These are phyloP conservation scores for Talaromyces thailandensis DNA, from an alignment of 495 filamentous ascomycete genomes.

Conservation along the genomic window DNA sequence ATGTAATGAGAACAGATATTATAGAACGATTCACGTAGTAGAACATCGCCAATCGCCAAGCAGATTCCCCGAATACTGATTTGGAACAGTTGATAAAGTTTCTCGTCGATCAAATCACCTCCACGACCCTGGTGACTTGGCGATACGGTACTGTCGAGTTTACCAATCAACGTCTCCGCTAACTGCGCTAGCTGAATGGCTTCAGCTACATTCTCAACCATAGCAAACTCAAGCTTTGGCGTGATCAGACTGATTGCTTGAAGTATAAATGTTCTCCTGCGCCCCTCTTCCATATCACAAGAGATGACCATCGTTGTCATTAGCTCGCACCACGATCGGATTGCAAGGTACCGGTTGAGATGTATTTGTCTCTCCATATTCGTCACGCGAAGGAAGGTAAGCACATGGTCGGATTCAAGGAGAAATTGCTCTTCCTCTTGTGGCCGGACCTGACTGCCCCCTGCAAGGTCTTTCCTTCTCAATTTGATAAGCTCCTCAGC, in stretches of 20 bases:
- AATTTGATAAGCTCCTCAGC: constrained; percentile 54
- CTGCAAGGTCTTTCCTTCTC: constrained; percentile 42
- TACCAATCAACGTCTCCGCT: constrained; percentile 65
- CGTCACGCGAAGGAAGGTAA: constrained; percentile 52
- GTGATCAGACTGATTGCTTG: constrained; percentile 78
- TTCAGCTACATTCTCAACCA: constrained; percentile 52
- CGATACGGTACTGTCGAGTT: constrained; percentile 50
- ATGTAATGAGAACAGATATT: constrained; percentile 81
- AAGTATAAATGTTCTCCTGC: constrained; percentile 65
- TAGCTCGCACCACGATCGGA: constrained; percentile 75
- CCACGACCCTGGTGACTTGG: constrained; percentile 35
- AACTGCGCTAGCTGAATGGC: constrained; percentile 68
- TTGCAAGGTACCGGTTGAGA: constrained; percentile 49
- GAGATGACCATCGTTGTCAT: constrained; percentile 68
- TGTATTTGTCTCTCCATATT: constrained; percentile 57
- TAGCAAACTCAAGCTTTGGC: constrained; percentile 70
- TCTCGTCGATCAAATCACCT: constrained; percentile 74
- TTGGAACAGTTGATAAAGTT: constrained; percentile 85
- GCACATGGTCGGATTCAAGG: constrained; percentile 47
- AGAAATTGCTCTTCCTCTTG: constrained; percentile 49
- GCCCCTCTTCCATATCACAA: constrained; percentile 60
- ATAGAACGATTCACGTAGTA: constrained; percentile 75
- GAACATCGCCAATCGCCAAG: constrained; percentile 56
- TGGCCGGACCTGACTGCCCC: constrained; percentile 37
- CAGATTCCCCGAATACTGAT: constrained; percentile 66